Base-by-base conservation (phyloP, 2,329 filamentous ascomycete genomes). In the Bimuria novae-zelandiae region DNA sequence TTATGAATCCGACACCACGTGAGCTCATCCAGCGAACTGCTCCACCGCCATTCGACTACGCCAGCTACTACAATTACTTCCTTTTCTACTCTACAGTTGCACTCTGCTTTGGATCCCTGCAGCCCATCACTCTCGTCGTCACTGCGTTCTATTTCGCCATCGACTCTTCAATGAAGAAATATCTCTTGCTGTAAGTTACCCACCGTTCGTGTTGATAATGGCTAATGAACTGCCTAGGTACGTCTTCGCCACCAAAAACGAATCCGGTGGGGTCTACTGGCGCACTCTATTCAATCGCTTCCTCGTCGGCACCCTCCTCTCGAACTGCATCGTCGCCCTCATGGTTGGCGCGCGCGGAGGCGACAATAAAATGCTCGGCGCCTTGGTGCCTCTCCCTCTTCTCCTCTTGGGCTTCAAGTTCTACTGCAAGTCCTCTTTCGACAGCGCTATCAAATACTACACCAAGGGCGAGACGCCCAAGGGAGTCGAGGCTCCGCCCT, bases 41-140 rank as follows among this genome's bases (percentile, higher is more conserved):
- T 3, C 94, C 94, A 1, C 92, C 90, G 2, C 81, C 90, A 0
- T 97, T 99, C 71, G 92, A 97, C 63, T 97, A 97, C 68, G 91
- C 94, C 53, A 91, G 86, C 63, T 97, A 97, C 77, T 99, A 97
- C 82, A 97, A 97, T 74, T 97, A 96, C 73, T 97, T 97, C 75
- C 80, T 97, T 25, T 99, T 90, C 76, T 99, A 97, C 77, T 82
- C 89, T 21, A 97, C 93, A 0, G 89, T 97, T 27, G 89, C 91
- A 0, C 80, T 99, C 14, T 91, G 87, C 65, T 97, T 94, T 68
- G 86, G 88, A 1, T 85, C 87, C 1, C 81, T 97, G 47, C 94
- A 97, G 73, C 94, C 94, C 0, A 81, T 97, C 21, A 89, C 94
- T 1, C 81, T 99, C 7, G 86, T 90, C 0, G 89, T 95, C 33